Percentiles rank a stretch among this genome's conserved stretches.
Conservation (phyloP, 495 filamentous ascomycete genomes). For the Trichoderma gamsii region DNA sequence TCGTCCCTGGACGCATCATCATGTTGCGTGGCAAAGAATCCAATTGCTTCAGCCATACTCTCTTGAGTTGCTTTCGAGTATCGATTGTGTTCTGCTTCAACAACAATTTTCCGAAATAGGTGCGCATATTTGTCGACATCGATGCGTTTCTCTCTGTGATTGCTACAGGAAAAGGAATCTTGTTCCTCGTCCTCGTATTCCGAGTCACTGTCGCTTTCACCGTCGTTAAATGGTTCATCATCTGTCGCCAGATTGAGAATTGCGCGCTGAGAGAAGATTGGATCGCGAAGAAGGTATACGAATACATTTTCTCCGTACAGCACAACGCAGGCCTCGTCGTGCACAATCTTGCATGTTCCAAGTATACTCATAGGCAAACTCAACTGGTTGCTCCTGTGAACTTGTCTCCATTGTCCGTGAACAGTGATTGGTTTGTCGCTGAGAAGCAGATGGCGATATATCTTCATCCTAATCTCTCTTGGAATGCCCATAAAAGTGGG, state of each 20-base stretch:
- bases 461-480: constrained; percentile 31
- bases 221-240: neutral
- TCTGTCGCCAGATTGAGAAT: neutral
- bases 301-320: constrained; percentile 40
- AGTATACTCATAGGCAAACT: constrained; percentile 28
- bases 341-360: constrained; percentile 24
- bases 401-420: constrained; percentile 29
- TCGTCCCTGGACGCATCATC: neutral
- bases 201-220: neutral
- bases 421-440: constrained; percentile 31
- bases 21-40: neutral
- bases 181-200: constrained; percentile 3
- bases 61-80: neutral
- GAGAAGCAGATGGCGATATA: constrained; percentile 31
- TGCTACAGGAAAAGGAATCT: neutral
- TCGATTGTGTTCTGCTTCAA: constrained; percentile 34
- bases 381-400: constrained; percentile 22
- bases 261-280: neutral
- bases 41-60: constrained; percentile 8
- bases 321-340: constrained; percentile 27
- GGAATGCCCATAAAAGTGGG: constrained; percentile 23
- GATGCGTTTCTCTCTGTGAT: constrained; percentile 18
- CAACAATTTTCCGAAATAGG: constrained; percentile 31
- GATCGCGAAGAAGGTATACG: constrained; percentile 34
- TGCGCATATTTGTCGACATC: constrained; percentile 32